Evolutionary conservation across 176 grass and related monocot species (phyloP).

Genomic region (Canna indica): DNA sequence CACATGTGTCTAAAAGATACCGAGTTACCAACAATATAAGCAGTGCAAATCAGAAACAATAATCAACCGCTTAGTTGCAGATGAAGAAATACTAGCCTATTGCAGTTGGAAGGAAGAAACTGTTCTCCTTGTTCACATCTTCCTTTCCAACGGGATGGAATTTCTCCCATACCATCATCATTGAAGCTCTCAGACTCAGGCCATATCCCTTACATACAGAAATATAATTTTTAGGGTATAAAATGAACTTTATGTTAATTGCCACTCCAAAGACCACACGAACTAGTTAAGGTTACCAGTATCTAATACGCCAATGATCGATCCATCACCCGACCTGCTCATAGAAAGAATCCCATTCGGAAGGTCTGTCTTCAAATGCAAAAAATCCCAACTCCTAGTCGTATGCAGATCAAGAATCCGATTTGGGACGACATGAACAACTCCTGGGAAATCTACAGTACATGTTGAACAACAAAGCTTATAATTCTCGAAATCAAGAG

Average conservation of each 20-base stretch:
- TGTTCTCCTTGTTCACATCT: constrained; percentile 62
- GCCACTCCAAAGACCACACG: background rate
- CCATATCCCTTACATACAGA: constrained; percentile 67
- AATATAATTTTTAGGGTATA: background rate
- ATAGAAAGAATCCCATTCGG: constrained; percentile 38
- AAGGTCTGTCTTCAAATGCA: constrained; percentile 39
- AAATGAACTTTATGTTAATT: background rate
- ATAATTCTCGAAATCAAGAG: background rate
- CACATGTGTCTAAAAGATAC: background rate
- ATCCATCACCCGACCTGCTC: constrained; percentile 58
- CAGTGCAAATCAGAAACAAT: background rate
- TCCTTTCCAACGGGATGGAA: constrained; percentile 73
- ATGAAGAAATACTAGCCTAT: constrained; percentile 40
- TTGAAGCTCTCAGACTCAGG: constrained; percentile 84
- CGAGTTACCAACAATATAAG: background rate
- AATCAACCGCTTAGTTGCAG: background rate
- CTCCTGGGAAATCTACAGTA: constrained; percentile 53
- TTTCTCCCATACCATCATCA: constrained; percentile 51
- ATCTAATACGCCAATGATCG: constrained; percentile 80
- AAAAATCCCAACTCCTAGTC: constrained; percentile 93
- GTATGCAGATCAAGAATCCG: constrained; percentile 78
- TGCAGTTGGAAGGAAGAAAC: constrained; percentile 77
- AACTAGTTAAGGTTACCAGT: constrained; percentile 38
- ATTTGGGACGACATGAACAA: constrained; percentile 69
- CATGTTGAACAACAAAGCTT: background rate